These are phyloP conservation scores for Paramarasmius palmivorus DNA, from an alignment of 1,284 basidiomycete species.

Conservation along the genomic window DNA sequence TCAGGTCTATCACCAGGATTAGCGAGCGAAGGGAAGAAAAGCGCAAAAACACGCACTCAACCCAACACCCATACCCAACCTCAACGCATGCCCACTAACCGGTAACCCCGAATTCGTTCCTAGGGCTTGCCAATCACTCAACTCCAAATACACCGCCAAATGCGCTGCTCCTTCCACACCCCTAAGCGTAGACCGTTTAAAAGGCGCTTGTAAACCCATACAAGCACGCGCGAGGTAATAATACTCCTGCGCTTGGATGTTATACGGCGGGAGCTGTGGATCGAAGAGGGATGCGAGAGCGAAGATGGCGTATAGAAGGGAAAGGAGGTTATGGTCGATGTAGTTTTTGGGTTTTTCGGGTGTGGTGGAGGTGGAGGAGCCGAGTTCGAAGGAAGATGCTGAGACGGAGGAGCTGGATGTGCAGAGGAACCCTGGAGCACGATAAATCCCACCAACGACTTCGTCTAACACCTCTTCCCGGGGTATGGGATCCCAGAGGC, in stretches of 20 bases:
- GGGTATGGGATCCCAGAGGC: constrained; percentile 30
- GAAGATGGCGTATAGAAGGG: constrained; percentile 58
- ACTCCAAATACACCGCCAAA: constrained; percentile 54
- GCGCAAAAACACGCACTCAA: constrained; percentile 39
- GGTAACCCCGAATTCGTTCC: constrained; percentile 53
- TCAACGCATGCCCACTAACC: constrained; percentile 56
- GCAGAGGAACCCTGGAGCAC: neutral
- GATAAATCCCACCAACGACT: constrained; percentile 12
- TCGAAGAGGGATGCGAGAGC: constrained; percentile 55
- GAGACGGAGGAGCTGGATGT: neutral
- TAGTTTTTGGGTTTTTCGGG: neutral
- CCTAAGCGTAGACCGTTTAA: constrained; percentile 48
- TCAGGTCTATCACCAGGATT: constrained; percentile 48
- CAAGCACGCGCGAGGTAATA: constrained; percentile 51
- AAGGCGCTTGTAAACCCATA: constrained; percentile 46
- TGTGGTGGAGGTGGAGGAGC: neutral
- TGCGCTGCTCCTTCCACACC: constrained; percentile 53
- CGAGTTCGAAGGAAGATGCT: neutral
- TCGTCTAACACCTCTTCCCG: constrained; percentile 17
- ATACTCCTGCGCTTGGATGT: constrained; percentile 56
- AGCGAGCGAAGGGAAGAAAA: neutral
- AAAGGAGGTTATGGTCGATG: constrained; percentile 42
- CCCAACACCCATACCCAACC: constrained; percentile 58
- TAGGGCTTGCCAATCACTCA: constrained; percentile 50
- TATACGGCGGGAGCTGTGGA: constrained; percentile 37